Conservation (phyloP, 1,284 basidiomycete genomes). For the Malassezia obtusa region DNA sequence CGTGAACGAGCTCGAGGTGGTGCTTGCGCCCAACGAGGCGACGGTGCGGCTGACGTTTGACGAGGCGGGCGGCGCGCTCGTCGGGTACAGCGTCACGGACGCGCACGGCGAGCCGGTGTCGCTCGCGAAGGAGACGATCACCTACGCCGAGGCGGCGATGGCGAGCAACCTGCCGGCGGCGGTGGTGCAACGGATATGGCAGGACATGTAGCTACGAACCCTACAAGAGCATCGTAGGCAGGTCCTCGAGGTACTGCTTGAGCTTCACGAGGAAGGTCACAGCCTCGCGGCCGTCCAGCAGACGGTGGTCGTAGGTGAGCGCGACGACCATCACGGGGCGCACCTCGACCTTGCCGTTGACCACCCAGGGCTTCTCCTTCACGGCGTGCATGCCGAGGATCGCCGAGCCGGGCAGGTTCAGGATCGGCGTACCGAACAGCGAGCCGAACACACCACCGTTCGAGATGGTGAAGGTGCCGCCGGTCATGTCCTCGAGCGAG, state of each 20-base stretch:
- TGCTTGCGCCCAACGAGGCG: not conserved
- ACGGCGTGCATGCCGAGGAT: constrained; percentile 94
- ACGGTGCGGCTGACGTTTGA: constrained; percentile 9
- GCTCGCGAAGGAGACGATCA: not conserved
- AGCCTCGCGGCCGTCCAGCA: constrained; percentile 90
- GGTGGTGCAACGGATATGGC: constrained; percentile 13
- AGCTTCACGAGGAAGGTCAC: constrained; percentile 87
- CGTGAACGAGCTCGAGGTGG: constrained; percentile 3
- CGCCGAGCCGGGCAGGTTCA: constrained; percentile 90
- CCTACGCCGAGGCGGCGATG: not conserved
- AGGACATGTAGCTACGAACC: not conserved
- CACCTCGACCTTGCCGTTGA: constrained; percentile 60
- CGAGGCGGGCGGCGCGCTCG: constrained; percentile 8
- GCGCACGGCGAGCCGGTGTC: not conserved
- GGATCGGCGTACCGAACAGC: constrained; percentile 81
- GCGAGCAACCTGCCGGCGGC: constrained; percentile 7
- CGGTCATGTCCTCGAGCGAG: constrained; percentile 73
- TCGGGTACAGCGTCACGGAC: not conserved
- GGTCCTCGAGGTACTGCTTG: constrained; percentile 48
- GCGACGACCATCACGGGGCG: constrained; percentile 80
- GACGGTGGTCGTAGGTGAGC: constrained; percentile 87
- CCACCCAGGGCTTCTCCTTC: constrained; percentile 86
- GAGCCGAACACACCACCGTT: constrained; percentile 98
- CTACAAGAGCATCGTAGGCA: constrained; percentile 42
- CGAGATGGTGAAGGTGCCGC: constrained; percentile 95